Evolutionary conservation across 2,329 filamentous ascomycete species (phyloP).

Genomic region (Waltergamsia citrina): DNA sequence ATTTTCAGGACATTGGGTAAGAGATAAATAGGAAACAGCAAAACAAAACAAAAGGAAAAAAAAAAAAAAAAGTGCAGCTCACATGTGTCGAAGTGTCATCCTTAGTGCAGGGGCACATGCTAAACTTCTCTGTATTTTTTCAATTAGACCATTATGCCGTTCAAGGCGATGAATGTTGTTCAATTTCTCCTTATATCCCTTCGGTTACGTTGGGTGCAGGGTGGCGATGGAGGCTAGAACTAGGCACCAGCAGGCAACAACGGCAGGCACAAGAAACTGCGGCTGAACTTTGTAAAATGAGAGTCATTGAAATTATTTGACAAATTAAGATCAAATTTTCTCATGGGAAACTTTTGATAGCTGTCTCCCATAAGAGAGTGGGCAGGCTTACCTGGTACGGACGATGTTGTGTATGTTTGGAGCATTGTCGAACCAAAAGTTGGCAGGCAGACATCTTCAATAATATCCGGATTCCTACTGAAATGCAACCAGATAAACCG

Average conservation of each 20-base stretch:
- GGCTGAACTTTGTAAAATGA: too few relatives aligned
- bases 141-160: not conserved
- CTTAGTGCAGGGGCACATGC: not conserved
- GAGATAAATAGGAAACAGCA: not conserved
- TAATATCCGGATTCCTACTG: too few relatives aligned
- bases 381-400: too few relatives aligned
- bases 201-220: not conserved
- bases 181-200: too few relatives aligned
- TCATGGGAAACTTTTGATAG: too few relatives aligned
- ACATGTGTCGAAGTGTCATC: not conserved
- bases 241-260: not conserved
- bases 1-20: not conserved
- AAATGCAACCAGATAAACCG: too few relatives aligned
- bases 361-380: too few relatives aligned
- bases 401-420: too few relatives aligned
- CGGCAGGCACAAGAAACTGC: not conserved
- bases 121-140: not conserved
- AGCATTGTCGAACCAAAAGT: too few relatives aligned
- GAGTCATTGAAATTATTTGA: too few relatives aligned
- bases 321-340: too few relatives aligned
- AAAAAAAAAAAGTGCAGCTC: not conserved
- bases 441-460: too few relatives aligned
- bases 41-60: not conserved
- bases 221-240: not conserved
- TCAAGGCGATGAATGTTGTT: not conserved